phyloP scores from a whole-genome alignment of 345 rosid genomes.

The Gossypium mustelinum region DNA sequence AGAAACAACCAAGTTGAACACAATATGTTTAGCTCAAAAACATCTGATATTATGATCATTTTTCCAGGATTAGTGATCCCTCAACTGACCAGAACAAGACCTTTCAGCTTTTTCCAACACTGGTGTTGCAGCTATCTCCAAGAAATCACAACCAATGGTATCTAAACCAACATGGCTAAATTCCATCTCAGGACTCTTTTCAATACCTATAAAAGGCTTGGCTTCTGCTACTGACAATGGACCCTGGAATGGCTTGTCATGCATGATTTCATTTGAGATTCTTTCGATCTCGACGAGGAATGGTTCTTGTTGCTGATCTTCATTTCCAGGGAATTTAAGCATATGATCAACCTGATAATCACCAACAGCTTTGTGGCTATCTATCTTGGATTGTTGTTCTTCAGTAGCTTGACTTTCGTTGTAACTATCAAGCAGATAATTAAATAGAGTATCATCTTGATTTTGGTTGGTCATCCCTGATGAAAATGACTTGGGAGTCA shows the following conservation, averaged over 20 bases:
- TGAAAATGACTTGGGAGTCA: background rate
- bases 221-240: background rate
- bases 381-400: background rate
- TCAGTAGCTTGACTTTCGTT: background rate
- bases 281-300: background rate
- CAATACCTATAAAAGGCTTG: background rate
- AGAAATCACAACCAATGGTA: background rate
- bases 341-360: background rate
- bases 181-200: background rate
- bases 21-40: background rate
- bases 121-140: background rate
- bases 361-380: no score
- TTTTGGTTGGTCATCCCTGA: no score
- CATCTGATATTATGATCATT: background rate
- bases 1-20: background rate
- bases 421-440: background rate
- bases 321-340: background rate
- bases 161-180: background rate
- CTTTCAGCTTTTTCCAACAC: background rate
- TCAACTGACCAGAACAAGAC: background rate
- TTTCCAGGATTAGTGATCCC: background rate
- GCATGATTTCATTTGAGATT: background rate
- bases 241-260: background rate
- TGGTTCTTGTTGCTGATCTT: background rate
- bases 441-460: background rate